These are phyloP conservation scores for Aegle marmelos DNA, from an alignment of 345 rosid species.

Conservation along the genomic window DNA sequence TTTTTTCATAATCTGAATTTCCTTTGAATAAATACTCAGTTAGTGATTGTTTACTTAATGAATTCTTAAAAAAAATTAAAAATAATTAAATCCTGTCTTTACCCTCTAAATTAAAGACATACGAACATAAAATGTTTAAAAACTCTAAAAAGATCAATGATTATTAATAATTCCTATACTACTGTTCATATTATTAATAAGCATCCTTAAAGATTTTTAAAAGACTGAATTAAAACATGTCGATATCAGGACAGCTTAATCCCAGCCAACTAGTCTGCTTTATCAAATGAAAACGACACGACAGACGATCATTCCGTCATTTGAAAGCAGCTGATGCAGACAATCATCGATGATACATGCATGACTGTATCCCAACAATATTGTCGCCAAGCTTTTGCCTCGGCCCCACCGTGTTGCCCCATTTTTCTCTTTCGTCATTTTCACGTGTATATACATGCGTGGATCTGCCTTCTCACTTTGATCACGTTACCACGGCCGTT, in stretches of 20 bases:
- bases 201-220: neutral
- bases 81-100: too few relatives aligned
- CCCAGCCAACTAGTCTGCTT: neutral
- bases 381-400: slow-evolving; percentile 11
- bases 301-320: neutral
- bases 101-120: too few relatives aligned
- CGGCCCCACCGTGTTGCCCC: slow-evolving; percentile 10
- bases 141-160: too few relatives aligned
- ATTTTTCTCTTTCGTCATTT: neutral
- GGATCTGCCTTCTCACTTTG: neutral
- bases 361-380: slow-evolving; percentile 18
- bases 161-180: too few relatives aligned
- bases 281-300: neutral
- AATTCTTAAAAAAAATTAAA: too few relatives aligned
- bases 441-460: neutral
- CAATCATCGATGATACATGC: neutral
- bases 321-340: neutral
- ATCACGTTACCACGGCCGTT: slow-evolving; percentile 23
- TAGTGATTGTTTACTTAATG: too few relatives aligned
- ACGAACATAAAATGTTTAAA: too few relatives aligned
- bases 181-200: too few relatives aligned
- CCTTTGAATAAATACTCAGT: too few relatives aligned
- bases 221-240: slow-evolving; percentile 6
- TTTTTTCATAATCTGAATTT: too few relatives aligned
- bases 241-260: slow-evolving; percentile 27